These are phyloP conservation scores for Acarospora socialis DNA, from an alignment of 2,329 filamentous ascomycete species.

Conservation along the genomic window DNA sequence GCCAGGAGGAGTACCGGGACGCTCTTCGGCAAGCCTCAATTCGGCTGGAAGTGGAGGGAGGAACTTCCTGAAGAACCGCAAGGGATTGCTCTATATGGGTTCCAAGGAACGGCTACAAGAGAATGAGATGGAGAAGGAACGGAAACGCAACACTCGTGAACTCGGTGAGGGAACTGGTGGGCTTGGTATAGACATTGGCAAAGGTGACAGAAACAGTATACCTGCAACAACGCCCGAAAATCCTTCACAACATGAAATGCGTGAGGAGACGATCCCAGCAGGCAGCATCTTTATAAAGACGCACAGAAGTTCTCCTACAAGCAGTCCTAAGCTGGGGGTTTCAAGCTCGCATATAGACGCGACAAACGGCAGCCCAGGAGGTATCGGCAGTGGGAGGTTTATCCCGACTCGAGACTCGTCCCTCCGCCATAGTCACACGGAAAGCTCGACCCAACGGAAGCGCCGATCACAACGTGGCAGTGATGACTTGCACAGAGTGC, in stretches of 20 bases:
- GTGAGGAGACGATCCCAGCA: no score
- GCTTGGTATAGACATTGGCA: no score
- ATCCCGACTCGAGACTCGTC: slow-evolving; percentile 59
- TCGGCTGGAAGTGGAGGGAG: slow-evolving; percentile 24
- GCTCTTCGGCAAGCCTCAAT: slow-evolving; percentile 21
- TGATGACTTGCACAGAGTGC: not conserved
- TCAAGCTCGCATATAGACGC: no score
- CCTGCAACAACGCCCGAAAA: no score
- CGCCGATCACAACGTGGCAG: slow-evolving; percentile 21
- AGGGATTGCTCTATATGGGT: slow-evolving; percentile 46
- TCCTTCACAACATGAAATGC: no score
- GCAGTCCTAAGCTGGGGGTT: no score
- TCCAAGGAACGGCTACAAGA: slow-evolving; percentile 53
- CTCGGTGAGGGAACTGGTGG: not conserved
- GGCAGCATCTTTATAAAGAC: no score
- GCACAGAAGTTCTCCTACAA: no score
- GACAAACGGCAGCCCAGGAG: slow-evolving; percentile 36
- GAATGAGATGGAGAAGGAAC: slow-evolving; percentile 47
- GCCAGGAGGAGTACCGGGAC: slow-evolving; percentile 18
- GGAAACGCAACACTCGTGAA: no score
- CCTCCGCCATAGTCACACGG: slow-evolving; percentile 40
- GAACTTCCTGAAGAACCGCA: slow-evolving; percentile 7
- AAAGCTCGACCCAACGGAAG: slow-evolving; percentile 29
- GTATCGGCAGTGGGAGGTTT: slow-evolving; percentile 33
- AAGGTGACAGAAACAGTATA: no score